Evolutionary conservation across 1,284 basidiomycete genomes (phyloP).

Genomic region (Rhizoctonia solani): DNA sequence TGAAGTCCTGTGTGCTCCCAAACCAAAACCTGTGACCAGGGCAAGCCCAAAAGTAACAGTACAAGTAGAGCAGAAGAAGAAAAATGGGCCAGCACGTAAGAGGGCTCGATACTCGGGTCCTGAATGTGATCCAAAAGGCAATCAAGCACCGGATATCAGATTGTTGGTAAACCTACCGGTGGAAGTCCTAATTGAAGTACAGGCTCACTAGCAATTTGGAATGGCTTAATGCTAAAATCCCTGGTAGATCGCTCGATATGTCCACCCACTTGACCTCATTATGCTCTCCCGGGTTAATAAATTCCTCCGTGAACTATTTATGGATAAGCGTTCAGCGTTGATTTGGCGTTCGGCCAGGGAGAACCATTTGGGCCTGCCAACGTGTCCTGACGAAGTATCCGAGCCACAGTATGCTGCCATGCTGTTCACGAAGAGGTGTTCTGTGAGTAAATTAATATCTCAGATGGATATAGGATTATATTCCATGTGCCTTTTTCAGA

Average conservation of each 20-base stretch:
- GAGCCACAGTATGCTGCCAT: conserved; percentile 8
- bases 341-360: background rate
- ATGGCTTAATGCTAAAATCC: background rate
- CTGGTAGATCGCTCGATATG: conserved; percentile 17
- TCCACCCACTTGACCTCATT: conserved; percentile 27
- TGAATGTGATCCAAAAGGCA: too few species aligned
- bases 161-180: background rate
- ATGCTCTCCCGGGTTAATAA: conserved; percentile 20
- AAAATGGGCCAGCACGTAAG: too few species aligned
- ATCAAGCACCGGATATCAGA: too few species aligned
- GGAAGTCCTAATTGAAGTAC: background rate
- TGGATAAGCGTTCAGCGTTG: background rate
- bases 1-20: too few species aligned
- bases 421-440: conserved; percentile 8
- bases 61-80: too few species aligned
- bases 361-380: background rate
- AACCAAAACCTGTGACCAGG: too few species aligned
- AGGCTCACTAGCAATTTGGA: background rate
- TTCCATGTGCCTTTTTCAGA: background rate
- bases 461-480: background rate
- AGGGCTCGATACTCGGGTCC: too few species aligned
- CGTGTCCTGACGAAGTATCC: background rate
- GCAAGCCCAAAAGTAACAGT: too few species aligned
- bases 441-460: background rate
- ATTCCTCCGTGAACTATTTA: conserved; percentile 14